Percentiles rank a stretch among this genome's conserved stretches.
Conservation (phyloP, 169 alveolate genomes). For the Plasmodium chabaudi region DNA sequence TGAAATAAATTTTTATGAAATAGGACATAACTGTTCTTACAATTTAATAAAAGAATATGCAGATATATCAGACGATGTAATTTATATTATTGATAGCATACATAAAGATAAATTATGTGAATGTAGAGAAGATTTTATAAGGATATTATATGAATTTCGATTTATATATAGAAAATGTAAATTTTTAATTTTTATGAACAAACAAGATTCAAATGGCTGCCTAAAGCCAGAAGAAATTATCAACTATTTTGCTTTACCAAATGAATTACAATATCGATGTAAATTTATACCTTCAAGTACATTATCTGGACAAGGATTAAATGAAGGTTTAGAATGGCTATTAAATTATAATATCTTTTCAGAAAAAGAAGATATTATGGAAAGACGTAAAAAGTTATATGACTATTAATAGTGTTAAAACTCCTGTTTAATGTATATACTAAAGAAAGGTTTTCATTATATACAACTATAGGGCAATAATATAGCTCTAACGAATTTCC, state of each 20-base stretch:
- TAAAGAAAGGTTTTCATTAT: no score
- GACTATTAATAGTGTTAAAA: neutral
- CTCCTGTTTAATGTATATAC: no score
- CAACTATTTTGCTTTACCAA: slow-evolving; percentile 66
- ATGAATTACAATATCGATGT: slow-evolving; percentile 53
- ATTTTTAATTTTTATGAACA: slow-evolving; percentile 70
- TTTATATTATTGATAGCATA: slow-evolving; percentile 65
- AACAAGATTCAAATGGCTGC: slow-evolving; percentile 75
- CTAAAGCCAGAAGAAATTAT: slow-evolving; percentile 56
- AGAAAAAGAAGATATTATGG: slow-evolving; percentile 10
- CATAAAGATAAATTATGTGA: slow-evolving; percentile 46
- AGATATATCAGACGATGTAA: slow-evolving; percentile 53
- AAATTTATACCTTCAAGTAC: slow-evolving; percentile 69
- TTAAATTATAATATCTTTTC: slow-evolving; percentile 22
- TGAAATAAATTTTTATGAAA: slow-evolving; percentile 57
- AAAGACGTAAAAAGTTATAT: slow-evolving; percentile 5
- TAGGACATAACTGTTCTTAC: slow-evolving; percentile 62
- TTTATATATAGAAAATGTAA: slow-evolving; percentile 76
- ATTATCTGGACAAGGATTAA: slow-evolving; percentile 65
- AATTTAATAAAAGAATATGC: slow-evolving; percentile 67
- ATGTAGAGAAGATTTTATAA: slow-evolving; percentile 75
- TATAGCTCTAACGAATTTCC: no score
- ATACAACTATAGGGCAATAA: neutral
- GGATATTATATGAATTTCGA: slow-evolving; percentile 66
- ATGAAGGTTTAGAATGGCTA: slow-evolving; percentile 75